Percentiles rank a stretch among this genome's conserved stretches.
Evolutionary conservation across 495 filamentous ascomycete genomes (phyloP).

Genomic region (Annulohypoxylon maeteangense): DNA sequence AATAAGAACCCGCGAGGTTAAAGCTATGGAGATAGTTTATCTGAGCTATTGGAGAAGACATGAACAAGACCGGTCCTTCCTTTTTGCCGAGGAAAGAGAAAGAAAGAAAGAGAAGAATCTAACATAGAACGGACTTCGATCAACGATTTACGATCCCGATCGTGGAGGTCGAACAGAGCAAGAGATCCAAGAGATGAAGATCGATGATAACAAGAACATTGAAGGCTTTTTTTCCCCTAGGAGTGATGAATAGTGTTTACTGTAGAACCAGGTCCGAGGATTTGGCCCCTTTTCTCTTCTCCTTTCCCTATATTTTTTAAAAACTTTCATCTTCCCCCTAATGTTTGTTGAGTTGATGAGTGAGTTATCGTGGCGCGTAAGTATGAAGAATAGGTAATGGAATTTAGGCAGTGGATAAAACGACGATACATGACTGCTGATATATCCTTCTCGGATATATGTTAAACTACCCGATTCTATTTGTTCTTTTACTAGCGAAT

Average conservation of each 20-base stretch:
- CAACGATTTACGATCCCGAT: slow-evolving; percentile 36
- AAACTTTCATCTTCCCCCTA: too few species aligned
- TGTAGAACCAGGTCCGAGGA: slow-evolving; percentile 2
- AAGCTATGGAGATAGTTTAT: neutral
- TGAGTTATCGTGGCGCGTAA: neutral
- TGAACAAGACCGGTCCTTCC: slow-evolving; percentile 19
- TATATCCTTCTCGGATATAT: neutral
- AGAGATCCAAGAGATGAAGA: slow-evolving; percentile 11
- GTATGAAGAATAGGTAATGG: neutral
- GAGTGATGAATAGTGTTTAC: slow-evolving; percentile 17
- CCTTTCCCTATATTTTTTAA: neutral
- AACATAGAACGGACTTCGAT: slow-evolving; percentile 40
- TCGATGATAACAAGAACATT: neutral
- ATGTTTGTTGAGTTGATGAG: neutral
- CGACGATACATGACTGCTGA: neutral
- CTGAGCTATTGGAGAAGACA: neutral
- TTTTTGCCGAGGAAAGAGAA: slow-evolving; percentile 19
- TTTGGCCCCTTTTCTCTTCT: neutral
- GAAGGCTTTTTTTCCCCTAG: neutral
- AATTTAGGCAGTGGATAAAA: neutral
- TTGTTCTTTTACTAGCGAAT: too few species aligned
- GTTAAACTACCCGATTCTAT: neutral
- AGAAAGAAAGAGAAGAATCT: slow-evolving; percentile 28
- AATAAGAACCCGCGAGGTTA: slow-evolving; percentile 3
- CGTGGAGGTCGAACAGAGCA: slow-evolving; percentile 1